Percentiles rank a stretch among this genome's conserved stretches.
These are phyloP conservation scores for Psilocybe cyanescens DNA, from an alignment of 768 basidiomycete genomes.

Conservation along the genomic window DNA sequence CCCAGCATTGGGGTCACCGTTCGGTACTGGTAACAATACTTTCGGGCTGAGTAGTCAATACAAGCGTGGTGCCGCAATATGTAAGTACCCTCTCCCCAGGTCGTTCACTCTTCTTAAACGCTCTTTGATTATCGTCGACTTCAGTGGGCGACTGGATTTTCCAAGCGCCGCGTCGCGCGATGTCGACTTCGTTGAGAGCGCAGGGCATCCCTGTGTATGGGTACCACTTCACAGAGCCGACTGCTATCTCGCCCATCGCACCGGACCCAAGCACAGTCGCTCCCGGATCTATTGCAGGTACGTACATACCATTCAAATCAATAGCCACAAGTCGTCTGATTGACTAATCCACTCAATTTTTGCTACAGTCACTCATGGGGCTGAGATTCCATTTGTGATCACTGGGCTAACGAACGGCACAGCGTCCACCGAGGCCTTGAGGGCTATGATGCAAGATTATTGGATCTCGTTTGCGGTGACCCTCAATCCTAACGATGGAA, in stretches of 20 bases:
- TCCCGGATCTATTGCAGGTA: conserved; percentile 30
- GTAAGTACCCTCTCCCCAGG: conserved; percentile 15
- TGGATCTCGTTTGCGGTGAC: conserved; percentile 41
- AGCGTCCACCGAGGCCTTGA: conserved; percentile 18
- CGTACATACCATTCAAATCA: background rate
- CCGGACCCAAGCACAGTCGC: conserved; percentile 13
- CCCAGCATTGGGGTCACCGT: conserved; percentile 45
- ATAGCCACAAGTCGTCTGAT: no score
- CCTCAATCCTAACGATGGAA: conserved; percentile 38
- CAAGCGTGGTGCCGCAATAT: conserved; percentile 30
- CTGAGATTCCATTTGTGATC: conserved; percentile 34
- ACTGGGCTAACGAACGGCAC: conserved; percentile 24
- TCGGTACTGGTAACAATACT: conserved; percentile 42
- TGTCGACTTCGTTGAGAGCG: background rate
- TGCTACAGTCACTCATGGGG: conserved; percentile 29
- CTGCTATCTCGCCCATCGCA: conserved; percentile 4
- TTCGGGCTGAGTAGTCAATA: conserved; percentile 36
- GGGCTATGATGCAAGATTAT: conserved; percentile 38
- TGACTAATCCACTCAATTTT: background rate
- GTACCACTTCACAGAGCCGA: conserved; percentile 41
- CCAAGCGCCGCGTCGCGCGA: conserved; percentile 15
- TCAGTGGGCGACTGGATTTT: conserved; percentile 28
- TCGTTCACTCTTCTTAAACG: background rate
- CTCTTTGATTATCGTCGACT: background rate
- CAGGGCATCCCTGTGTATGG: conserved; percentile 36